Conservation (phyloP, 2,329 filamentous ascomycete genomes). For the Aspergillus bombycis region DNA sequence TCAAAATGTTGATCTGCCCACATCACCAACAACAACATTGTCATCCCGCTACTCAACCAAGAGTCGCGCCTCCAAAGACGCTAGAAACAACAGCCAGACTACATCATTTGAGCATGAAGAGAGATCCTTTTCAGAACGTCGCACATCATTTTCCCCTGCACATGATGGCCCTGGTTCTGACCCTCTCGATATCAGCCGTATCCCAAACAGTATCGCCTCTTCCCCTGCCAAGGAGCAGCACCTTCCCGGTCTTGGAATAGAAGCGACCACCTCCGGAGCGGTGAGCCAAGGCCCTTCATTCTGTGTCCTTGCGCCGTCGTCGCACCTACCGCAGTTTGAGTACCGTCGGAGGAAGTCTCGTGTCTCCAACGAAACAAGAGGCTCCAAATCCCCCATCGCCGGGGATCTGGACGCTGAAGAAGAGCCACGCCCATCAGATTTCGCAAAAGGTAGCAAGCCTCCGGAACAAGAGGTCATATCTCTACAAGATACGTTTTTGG, state of each 20-base stretch:
- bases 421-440: background rate
- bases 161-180: background rate
- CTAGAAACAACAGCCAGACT: background rate
- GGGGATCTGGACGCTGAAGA: background rate
- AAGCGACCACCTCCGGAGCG: background rate
- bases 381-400: constrained; percentile 12
- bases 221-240: background rate
- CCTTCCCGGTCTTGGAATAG: background rate
- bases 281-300: constrained; percentile 26
- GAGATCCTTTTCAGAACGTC: background rate
- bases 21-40: constrained; percentile 36
- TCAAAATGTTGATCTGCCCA: constrained; percentile 38
- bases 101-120: background rate
- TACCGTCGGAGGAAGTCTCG: constrained; percentile 33
- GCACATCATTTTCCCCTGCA: background rate
- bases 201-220: background rate
- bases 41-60: constrained; percentile 23
- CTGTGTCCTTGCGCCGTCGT: constrained; percentile 39
- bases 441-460: background rate
- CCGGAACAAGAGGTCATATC: background rate
- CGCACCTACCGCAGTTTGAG: constrained; percentile 43
- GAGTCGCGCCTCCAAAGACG: constrained; percentile 5
- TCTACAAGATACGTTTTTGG: background rate
- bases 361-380: constrained; percentile 8
- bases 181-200: background rate